Evolutionary conservation across 257 asterid genomes (phyloP).

Genomic region (Ilex asprella): DNA sequence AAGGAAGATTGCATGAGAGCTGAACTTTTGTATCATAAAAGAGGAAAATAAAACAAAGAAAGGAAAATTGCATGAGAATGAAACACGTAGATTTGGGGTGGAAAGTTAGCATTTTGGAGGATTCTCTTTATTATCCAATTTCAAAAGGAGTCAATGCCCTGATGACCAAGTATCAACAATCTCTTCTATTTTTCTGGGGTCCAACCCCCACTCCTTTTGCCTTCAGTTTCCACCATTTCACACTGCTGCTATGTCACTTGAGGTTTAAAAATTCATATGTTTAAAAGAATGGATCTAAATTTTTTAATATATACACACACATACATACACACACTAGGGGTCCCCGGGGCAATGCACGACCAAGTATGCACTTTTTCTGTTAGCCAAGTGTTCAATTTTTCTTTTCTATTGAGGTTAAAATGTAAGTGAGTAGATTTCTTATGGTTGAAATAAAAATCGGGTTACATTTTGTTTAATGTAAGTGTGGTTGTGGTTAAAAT

Average conservation of each 20-base stretch:
- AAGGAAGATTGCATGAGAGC: conserved; percentile 5
- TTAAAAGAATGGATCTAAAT: background rate
- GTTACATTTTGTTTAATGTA: too few relatives aligned
- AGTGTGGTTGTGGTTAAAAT: too few relatives aligned
- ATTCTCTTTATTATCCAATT: conserved; percentile 13
- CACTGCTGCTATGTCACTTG: background rate
- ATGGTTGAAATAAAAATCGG: too few relatives aligned
- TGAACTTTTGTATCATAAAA: too few relatives aligned
- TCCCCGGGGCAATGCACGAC: too few relatives aligned
- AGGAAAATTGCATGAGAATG: conserved; percentile 33
- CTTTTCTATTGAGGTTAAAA: too few relatives aligned
- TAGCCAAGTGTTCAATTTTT: too few relatives aligned
- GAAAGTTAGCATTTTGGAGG: conserved; percentile 41
- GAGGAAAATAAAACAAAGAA: conserved; percentile 18
- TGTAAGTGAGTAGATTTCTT: too few relatives aligned
- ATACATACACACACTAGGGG: background rate
- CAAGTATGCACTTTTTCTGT: too few relatives aligned
- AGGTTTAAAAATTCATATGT: background rate
- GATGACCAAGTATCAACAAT: too few relatives aligned
- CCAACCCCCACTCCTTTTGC: background rate
- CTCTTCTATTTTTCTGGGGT: conserved; percentile 17
- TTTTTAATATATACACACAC: background rate
- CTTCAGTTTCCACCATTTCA: background rate
- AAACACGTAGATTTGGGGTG: conserved; percentile 68
- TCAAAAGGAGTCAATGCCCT: conserved; percentile 18